Base-by-base conservation (phyloP, 257 asterid genomes). In the Anisodus tanguticus region DNA sequence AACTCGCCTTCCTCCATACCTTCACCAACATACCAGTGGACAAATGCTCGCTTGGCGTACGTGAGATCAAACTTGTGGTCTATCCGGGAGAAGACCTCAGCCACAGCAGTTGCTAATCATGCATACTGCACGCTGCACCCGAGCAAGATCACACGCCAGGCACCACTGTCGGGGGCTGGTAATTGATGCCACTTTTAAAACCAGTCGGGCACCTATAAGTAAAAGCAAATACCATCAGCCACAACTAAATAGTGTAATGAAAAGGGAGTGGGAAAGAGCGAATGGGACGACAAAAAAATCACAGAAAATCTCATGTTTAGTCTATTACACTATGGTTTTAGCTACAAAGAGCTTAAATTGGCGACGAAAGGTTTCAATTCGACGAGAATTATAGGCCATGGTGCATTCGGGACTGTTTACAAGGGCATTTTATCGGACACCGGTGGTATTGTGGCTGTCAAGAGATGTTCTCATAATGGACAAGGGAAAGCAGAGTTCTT, bases 321-420 rank as follows among this genome's bases (percentile, higher is more conserved):
- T 4, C 17, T 12, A 54, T 54, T 54, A 8, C 54, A 49, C 54
- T 8, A 49, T 49, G 54, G 54, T 49, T 94, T 93, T 58, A 86
- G 88, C 90, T 94, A 93, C 81, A 92, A 89, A 74, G 96, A 90
- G 84, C 92, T 94, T 6, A 91, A 85, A 81, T 55, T 79, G 4
- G 96, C 97, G 22, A 94, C 98, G 0, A 93, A 88, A 86, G 94
- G 89, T 22, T 94, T 94, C 16, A 88, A 90, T 84, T 84, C 94
- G 0, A 64, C 62, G 9, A 83, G 93, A 5, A 79, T 93, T 8
- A 88, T 94, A 22, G 98, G 98, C 8, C 88, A 91, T 26, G 98
- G 98, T 8, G 96, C 98, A 9, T 94, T 92, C 60, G 98, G 98
- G 76, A 94, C 94, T 0, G 98, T 94, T 12, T 94, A 92, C 41